Evolutionary conservation across 1,284 basidiomycete species (phyloP).

Genomic region (Heterobasidion occidentale): DNA sequence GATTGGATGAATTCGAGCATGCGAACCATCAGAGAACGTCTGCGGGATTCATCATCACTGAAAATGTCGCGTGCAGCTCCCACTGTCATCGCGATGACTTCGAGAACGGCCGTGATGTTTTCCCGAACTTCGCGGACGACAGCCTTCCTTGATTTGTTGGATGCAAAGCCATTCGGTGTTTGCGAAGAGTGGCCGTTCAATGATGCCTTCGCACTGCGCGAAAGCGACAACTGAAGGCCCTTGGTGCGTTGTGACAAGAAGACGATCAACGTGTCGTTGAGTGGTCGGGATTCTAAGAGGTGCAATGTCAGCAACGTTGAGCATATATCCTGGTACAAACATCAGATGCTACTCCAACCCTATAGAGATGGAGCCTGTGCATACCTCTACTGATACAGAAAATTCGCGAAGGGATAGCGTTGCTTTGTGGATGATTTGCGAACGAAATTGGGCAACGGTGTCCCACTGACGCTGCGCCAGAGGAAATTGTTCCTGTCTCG

Average conservation of each 20-base stretch:
- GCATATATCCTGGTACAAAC: constrained; percentile 48
- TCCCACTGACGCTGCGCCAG: constrained; percentile 89
- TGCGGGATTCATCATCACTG: constrained; percentile 18
- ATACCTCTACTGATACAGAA: constrained; percentile 39
- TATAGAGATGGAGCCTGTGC: constrained; percentile 1
- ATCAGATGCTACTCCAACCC: constrained; percentile 5
- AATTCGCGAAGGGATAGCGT: constrained; percentile 64
- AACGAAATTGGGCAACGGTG: constrained; percentile 70
- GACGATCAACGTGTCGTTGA: constrained; percentile 62
- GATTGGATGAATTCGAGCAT: constrained; percentile 54
- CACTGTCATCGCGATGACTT: constrained; percentile 50
- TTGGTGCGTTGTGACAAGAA: constrained; percentile 69
- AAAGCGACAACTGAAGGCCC: constrained; percentile 45
- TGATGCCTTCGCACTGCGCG: constrained; percentile 15
- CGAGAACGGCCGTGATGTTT: constrained; percentile 40
- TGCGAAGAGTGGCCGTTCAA: constrained; percentile 29
- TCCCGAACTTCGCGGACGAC: constrained; percentile 43
- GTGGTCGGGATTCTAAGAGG: constrained; percentile 74
- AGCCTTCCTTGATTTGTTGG: constrained; percentile 20
- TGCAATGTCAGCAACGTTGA: constrained; percentile 75
- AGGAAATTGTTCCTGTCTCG: constrained; percentile 64
- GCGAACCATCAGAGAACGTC: constrained; percentile 42
- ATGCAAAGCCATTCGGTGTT: constrained; percentile 10
- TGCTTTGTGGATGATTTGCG: constrained; percentile 79
- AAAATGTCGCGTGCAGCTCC: constrained; percentile 47